Conservation (phyloP, 1,284 basidiomycete genomes). For the Volvariella volvacea region DNA sequence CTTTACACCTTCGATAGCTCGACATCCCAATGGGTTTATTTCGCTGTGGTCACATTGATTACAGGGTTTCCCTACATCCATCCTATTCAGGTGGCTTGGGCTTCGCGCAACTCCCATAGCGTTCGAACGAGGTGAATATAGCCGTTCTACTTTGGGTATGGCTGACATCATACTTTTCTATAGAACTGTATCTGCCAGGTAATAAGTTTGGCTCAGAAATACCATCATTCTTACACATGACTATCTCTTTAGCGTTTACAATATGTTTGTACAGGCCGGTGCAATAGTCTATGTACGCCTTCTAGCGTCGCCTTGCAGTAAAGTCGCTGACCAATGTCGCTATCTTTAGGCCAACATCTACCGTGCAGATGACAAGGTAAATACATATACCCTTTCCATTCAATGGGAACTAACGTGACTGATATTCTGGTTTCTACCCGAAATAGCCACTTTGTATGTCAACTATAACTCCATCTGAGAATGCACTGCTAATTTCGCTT, state of each 20-base stretch:
- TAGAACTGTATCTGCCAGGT: slow-evolving; percentile 47
- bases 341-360: slow-evolving; percentile 35
- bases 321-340: too few species aligned
- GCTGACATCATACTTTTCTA: slow-evolving; percentile 1
- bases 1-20: slow-evolving; percentile 45
- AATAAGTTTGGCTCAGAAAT: background rate
- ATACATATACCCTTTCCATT: slow-evolving; percentile 30
- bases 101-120: slow-evolving; percentile 52
- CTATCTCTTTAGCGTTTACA: slow-evolving; percentile 38
- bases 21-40: slow-evolving; percentile 58
- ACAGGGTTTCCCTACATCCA: slow-evolving; percentile 44
- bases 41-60: slow-evolving; percentile 46
- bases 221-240: background rate
- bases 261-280: slow-evolving; percentile 58
- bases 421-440: background rate
- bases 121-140: slow-evolving; percentile 39
- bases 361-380: slow-evolving; percentile 34
- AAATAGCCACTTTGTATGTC: background rate
- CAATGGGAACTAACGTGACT: slow-evolving; percentile 21
- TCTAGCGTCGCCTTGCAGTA: background rate
- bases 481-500: background rate
- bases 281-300: slow-evolving; percentile 40
- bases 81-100: slow-evolving; percentile 52
- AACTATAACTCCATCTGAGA: background rate
- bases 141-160: background rate